Base-by-base conservation (phyloP, 2,329 filamentous ascomycete species). In the Stromatinia cepivora region DNA sequence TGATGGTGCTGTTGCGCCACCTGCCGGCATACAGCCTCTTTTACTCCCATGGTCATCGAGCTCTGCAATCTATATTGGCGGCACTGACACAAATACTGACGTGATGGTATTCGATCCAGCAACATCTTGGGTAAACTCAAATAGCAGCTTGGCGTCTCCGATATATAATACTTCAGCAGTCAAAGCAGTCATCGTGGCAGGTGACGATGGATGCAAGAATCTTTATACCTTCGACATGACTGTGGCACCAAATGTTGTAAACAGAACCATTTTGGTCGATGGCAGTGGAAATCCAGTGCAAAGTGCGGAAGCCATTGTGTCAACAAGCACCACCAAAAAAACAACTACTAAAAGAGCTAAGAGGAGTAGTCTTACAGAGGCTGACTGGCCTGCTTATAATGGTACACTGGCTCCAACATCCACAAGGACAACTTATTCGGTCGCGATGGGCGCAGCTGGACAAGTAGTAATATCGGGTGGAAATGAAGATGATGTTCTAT, bases 381-480 rank as follows among this genome's bases (percentile, higher is more conserved):
- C 81, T 31, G 82, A 88, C 75, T 96, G 92, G 88, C 93, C 94
- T 2, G 76, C 83, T 4, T 97, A 97, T 80, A 94, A 97, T 80
- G 84, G 82, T 66, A 90, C 89, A 0, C 80, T 89, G 54, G 94
- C 91, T 0, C 91, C 94, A 0, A 85, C 81, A 1, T 82, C 80
- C 11, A 87, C 84, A 8, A 86, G 93, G 73, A 83, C 83, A n/a
- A 86, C 88, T 59, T 96, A 88, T 76, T 90, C 92, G 0, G 79
- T 97, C 22, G 91, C 93, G 0, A 67, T 90, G 74, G 88, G 87
- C 71, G 79, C 80, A 70, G 80, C 86, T 72, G 92, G 90, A 4
- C 81, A 90, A 72, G 87, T 94, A 1, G 90, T 95, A 20, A 88
- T 97, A 71, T 88, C 90, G n/a, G 92, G 93, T 57, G 93, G 93